These are phyloP conservation scores for Wallemia ichthyophaga DNA, from an alignment of 1,284 basidiomycete genomes.

Conservation along the genomic window DNA sequence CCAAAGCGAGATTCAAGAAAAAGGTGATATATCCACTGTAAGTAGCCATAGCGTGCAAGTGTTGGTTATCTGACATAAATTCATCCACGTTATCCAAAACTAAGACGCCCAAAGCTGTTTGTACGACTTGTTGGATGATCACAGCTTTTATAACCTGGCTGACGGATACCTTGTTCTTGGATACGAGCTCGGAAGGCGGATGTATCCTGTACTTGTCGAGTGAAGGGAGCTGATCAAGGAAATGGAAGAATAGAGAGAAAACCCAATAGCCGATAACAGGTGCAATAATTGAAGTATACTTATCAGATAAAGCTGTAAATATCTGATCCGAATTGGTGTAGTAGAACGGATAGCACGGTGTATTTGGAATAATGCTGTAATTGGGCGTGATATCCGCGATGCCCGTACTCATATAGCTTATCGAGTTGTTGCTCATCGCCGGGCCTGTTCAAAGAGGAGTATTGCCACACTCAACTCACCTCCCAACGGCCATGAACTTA, in stretches of 20 bases:
- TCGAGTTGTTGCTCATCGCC: too few relatives aligned
- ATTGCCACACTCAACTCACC: not conserved
- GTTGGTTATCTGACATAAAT: slow-evolving; percentile 21
- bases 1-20: slow-evolving; percentile 20
- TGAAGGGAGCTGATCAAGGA: slow-evolving; percentile 48
- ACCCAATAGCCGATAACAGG: slow-evolving; percentile 73
- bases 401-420: too few relatives aligned
- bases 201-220: slow-evolving; percentile 67
- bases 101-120: slow-evolving; percentile 41
- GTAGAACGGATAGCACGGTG: not conserved
- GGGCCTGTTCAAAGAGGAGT: too few relatives aligned
- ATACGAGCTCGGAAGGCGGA: slow-evolving; percentile 45
- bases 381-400: not conserved
- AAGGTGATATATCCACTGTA: slow-evolving; percentile 19
- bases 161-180: slow-evolving; percentile 44
- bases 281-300: not conserved
- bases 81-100: slow-evolving; percentile 30
- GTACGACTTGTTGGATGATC: slow-evolving; percentile 51
- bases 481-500: not conserved
- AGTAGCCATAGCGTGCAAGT: slow-evolving; percentile 21
- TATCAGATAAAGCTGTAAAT: not conserved
- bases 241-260: slow-evolving; percentile 47
- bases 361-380: not conserved
- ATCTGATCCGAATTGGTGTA: not conserved
- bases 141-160: slow-evolving; percentile 45